Percentiles rank a stretch among this genome's conserved stretches.
These are phyloP conservation scores for Penicillium ochrochloron DNA, from an alignment of 495 filamentous ascomycete species.

Conservation along the genomic window DNA sequence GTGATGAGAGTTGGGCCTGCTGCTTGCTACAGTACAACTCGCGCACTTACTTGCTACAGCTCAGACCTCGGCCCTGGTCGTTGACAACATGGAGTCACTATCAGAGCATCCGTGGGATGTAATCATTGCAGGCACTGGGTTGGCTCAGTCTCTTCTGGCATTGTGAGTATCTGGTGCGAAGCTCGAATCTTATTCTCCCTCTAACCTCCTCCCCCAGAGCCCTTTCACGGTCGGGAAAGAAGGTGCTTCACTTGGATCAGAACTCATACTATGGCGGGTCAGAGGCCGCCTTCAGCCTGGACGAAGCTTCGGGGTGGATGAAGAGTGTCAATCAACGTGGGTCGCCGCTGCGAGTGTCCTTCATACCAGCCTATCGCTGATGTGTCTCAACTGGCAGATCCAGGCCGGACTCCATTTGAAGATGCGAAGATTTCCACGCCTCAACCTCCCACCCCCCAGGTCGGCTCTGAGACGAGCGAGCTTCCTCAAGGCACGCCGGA, in stretches of 20 bases:
- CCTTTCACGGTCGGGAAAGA: conserved; percentile 88
- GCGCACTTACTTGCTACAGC: conserved; percentile 34
- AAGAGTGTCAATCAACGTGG: conserved; percentile 53
- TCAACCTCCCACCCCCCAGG: conserved; percentile 9
- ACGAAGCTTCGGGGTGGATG: conserved; percentile 81
- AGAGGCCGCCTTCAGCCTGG: conserved; percentile 85
- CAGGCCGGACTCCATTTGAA: conserved; percentile 40
- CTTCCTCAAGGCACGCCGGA: conserved; percentile 10
- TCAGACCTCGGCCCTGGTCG: conserved; percentile 18
- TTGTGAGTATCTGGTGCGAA: conserved; percentile 65
- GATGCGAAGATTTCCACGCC: conserved; percentile 41
- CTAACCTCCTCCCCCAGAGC: conserved; percentile 69
- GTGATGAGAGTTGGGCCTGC: conserved; percentile 35
- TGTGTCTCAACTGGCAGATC: conserved; percentile 37
- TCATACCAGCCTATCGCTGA: conserved; percentile 28
- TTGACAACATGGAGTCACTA: conserved; percentile 73
- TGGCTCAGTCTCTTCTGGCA: conserved; percentile 89
- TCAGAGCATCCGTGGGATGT: conserved; percentile 87
- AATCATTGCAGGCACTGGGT: conserved; percentile 84
- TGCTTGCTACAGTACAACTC: conserved; percentile 29
- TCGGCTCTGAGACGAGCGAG: conserved; percentile 14
- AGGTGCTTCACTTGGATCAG: conserved; percentile 85
- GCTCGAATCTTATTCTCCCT: conserved; percentile 45
- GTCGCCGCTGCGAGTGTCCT: conserved; percentile 14
- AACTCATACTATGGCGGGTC: conserved; percentile 86